These are phyloP conservation scores for Hypoxylon sp. DNA, from an alignment of 2,329 filamentous ascomycete genomes.

Conservation along the genomic window DNA sequence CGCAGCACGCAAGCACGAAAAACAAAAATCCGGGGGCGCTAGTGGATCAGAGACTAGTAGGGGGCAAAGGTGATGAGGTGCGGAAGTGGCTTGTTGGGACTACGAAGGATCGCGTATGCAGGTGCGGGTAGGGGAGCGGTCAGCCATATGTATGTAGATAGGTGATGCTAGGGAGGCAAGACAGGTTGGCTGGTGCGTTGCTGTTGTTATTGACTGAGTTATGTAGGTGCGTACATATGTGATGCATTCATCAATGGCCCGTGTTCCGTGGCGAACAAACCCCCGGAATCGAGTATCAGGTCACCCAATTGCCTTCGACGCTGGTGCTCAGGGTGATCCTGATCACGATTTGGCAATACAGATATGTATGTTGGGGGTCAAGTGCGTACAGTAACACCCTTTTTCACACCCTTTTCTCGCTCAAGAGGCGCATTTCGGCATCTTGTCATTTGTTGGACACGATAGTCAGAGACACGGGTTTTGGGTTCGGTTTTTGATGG, in stretches of 20 bases:
- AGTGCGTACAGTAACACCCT: conserved; percentile 8
- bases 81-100: not conserved
- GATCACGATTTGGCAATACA: conserved; percentile 10
- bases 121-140: conserved; percentile 25
- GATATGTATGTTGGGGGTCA: conserved; percentile 29
- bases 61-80: not conserved
- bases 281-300: conserved; percentile 12
- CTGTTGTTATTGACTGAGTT: not conserved
- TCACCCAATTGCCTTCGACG: conserved; percentile 11
- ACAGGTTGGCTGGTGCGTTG: conserved; percentile 4
- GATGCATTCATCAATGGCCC: conserved; percentile 7
- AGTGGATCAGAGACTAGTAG: not conserved
- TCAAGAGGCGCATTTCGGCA: not conserved
- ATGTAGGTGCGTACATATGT: conserved; percentile 10
- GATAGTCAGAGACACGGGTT: conserved; percentile 12
- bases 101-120: conserved; percentile 22
- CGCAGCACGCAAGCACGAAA: not conserved
- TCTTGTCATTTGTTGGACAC: not conserved
- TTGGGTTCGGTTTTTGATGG: conserved; percentile 10
- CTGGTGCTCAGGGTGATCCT: conserved; percentile 6
- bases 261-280: conserved; percentile 6
- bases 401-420: not conserved
- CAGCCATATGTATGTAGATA: conserved; percentile 11
- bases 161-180: not conserved
- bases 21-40: not conserved